Evolutionary conservation across 371 early-diverging fungal species (phyloP).

Genomic region (Mucor mucedo): DNA sequence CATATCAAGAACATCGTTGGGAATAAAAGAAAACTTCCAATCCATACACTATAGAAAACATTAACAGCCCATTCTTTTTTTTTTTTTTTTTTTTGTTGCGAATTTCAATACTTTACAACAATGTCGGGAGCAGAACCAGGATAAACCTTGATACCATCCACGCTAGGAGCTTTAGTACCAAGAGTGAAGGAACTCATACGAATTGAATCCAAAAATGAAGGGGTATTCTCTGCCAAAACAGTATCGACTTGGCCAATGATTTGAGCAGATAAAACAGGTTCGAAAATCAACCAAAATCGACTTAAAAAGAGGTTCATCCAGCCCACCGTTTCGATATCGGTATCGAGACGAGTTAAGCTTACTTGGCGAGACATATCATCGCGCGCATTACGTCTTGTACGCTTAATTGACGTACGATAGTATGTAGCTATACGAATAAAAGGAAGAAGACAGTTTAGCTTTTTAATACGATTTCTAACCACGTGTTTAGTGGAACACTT

Average conservation of each 20-base stretch:
- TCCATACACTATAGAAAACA: slow-evolving; percentile 74
- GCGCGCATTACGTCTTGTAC: slow-evolving; percentile 66
- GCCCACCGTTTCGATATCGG: slow-evolving; percentile 83
- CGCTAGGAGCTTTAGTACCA: slow-evolving; percentile 91
- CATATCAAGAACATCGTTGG: slow-evolving; percentile 75
- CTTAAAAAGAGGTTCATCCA: slow-evolving; percentile 95
- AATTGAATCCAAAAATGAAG: slow-evolving; percentile 88
- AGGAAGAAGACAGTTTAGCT: background rate
- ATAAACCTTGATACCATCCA: slow-evolving; percentile 82
- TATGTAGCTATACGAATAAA: slow-evolving; percentile 57
- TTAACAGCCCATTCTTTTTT: background rate
- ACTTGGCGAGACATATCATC: slow-evolving; percentile 73
- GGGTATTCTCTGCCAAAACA: slow-evolving; percentile 75
- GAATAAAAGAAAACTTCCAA: slow-evolving; percentile 82
- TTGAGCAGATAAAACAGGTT: slow-evolving; percentile 83
- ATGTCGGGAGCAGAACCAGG: slow-evolving; percentile 79
- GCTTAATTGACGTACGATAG: slow-evolving; percentile 72
- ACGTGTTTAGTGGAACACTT: slow-evolving; percentile 8
- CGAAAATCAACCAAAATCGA: slow-evolving; percentile 92
- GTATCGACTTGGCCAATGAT: slow-evolving; percentile 75
- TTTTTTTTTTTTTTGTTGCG: background rate
- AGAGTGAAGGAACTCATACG: slow-evolving; percentile 91
- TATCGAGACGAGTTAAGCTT: slow-evolving; percentile 48
- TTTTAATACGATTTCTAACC: background rate
- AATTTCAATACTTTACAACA: slow-evolving; percentile 52